A percentile compares a stretch with the other conserved stretches of the same genome.
Evolutionary conservation across 306 rosid species (phyloP).

Genomic region (Biancaea sappan): DNA sequence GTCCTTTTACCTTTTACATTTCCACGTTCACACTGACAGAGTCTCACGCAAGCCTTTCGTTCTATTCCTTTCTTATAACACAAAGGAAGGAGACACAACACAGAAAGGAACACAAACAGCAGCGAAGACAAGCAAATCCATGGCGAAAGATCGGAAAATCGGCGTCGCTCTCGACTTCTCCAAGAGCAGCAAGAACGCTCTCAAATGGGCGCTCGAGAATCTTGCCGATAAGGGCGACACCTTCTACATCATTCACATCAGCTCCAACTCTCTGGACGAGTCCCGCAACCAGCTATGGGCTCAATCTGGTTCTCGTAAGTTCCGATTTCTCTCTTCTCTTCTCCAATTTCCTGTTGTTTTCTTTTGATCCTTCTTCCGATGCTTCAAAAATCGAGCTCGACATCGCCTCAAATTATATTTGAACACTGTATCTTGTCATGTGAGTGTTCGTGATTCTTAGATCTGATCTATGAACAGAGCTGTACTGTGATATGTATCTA

Average conservation of each 20-base stretch:
- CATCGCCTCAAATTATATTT: too few species aligned
- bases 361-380: neutral
- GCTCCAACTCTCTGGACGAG: constrained; percentile 43
- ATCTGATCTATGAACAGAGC: neutral
- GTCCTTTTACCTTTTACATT: too few species aligned
- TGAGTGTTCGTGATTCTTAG: neutral
- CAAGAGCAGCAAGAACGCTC: constrained; percentile 79
- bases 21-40: neutral
- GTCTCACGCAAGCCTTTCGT: neutral
- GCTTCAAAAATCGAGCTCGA: too few species aligned
- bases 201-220: constrained; percentile 78
- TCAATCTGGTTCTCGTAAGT: constrained; percentile 77
- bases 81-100: neutral
- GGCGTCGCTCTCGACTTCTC: constrained; percentile 92
- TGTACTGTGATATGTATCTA: neutral
- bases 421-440: too few species aligned
- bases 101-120: neutral
- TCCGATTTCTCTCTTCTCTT: neutral
- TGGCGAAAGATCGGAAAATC: constrained; percentile 74
- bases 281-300: constrained; percentile 55
- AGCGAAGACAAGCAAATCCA: constrained; percentile 12
- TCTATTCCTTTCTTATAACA: neutral
- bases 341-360: neutral
- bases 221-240: constrained; percentile 85
- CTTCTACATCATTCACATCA: constrained; percentile 65